Conservation (phyloP, 441 rosid genomes). For the Croton setiger region DNA sequence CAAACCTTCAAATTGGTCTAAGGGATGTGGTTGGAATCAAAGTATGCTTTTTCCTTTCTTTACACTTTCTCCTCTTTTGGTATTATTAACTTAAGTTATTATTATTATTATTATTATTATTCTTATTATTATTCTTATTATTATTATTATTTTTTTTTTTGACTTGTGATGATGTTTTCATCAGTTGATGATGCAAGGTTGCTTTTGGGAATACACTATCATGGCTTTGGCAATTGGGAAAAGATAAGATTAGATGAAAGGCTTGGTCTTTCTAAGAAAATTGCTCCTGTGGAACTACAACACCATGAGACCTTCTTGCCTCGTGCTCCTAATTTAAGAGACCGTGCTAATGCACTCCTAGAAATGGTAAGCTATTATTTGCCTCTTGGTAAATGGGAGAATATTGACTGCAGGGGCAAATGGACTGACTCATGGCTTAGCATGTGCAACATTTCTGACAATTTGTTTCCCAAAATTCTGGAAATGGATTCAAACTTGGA, state of each 20-base stretch:
- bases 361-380: constrained; percentile 63
- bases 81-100: not conserved
- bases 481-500: too few relatives aligned
- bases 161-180: constrained; percentile 15
- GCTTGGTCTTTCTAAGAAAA: constrained; percentile 92
- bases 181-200: constrained; percentile 98
- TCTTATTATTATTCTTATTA: too few relatives aligned
- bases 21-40: constrained; percentile 99
- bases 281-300: constrained; percentile 98
- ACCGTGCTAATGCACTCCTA: constrained; percentile 93
- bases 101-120: too few relatives aligned
- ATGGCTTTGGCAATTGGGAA: constrained; percentile 99
- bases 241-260: constrained; percentile 87
- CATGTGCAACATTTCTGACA: not conserved
- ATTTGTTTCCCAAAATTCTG: too few relatives aligned
- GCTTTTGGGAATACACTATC: constrained; percentile 87
- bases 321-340: constrained; percentile 95
- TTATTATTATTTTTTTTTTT: too few relatives aligned
- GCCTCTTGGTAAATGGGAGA: not conserved
- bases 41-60: constrained; percentile 39
- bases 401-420: not conserved
- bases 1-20: constrained; percentile 98
- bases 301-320: constrained; percentile 99
- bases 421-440: not conserved
- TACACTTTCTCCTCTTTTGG: not conserved